Evolutionary conservation across 2,329 filamentous ascomycete species (phyloP), one percentile per base, ranked within the genome.

Genomic region (Paecilomyces sp.): DNA sequence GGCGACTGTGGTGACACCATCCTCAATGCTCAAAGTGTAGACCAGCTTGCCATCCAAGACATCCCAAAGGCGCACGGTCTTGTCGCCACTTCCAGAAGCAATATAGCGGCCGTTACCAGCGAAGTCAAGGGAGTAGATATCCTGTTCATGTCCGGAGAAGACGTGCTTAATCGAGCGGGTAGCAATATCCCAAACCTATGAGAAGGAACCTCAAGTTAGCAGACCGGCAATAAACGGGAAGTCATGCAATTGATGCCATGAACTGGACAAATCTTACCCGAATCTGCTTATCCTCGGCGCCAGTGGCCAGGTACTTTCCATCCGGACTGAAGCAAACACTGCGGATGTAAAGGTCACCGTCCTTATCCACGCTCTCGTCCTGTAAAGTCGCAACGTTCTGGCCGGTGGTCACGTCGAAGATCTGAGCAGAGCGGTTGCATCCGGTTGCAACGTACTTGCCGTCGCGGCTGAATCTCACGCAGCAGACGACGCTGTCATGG

Each of bases 311-410:
- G 68, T 91, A 96, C 70, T 89, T 89, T 62, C 94, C 93, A 74
- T 97, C 92, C 12, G 94, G 94, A 72, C 93, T 97, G 82, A 99
- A 99, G 82, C 94, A 99, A 58, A 99, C 94, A 70, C 93, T 97
- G 68, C 94, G 83, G 68, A 99, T 99, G 76, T 97, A 99, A 33
- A 99, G 82, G 76, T 99, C 94, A 30, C 93, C 92, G 58, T 90
- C 88, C 67, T 92, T 87, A 66, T 95, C 91, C 54, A 92, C 90
- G 54, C 83, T 88, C 67, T 93, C 89, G 68, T 99, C 94, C 74
- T 96, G 91, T 34, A 97, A 81, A 61, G 94, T 88, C 66, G 91
- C 94, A 57, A 97, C 87, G 74, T 93, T 94, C 67, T 91, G 86
- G 59, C 94, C 94, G 15, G 86, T 89, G 68, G 86, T 83, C 51